Evolutionary conservation across 306 rosid species (phyloP).

Genomic region (Ormosia semicastrata): DNA sequence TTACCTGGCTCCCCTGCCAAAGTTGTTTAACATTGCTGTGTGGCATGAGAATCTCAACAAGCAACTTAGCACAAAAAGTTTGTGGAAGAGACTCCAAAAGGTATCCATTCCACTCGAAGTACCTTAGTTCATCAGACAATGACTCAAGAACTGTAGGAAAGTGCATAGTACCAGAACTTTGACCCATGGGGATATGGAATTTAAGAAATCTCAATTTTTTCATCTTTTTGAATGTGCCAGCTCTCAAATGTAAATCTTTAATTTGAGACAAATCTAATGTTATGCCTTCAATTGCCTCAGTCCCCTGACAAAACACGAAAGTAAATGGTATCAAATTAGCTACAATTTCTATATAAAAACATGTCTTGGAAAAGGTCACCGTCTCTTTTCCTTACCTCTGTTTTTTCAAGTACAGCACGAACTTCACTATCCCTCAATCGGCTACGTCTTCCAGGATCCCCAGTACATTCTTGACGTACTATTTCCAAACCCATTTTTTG

Average conservation of each 20-base stretch:
- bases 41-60: constrained; percentile 10
- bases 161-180: background rate
- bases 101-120: constrained; percentile 9
- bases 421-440: constrained; percentile 2
- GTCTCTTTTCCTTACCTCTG: background rate
- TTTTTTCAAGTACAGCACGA: background rate
- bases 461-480: background rate
- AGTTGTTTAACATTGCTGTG: background rate
- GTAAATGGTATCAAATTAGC: background rate
- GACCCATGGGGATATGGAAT: background rate
- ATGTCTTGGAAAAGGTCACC: background rate
- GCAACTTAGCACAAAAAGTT: background rate
- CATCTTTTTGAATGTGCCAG: constrained; percentile 1
- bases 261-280: background rate
- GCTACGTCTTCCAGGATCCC: background rate
- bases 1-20: constrained; percentile 16
- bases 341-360: background rate
- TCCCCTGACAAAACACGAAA: constrained; percentile 9
- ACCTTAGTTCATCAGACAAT: background rate
- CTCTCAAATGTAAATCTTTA: background rate
- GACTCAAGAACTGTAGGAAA: background rate
- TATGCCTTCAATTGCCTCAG: constrained; percentile 1
- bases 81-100: constrained; percentile 3
- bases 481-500: constrained; percentile 26
- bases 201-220: background rate